phyloP scores from a whole-genome alignment of 805 yeast species.

The Helenozyma baotianmanensis region DNA sequence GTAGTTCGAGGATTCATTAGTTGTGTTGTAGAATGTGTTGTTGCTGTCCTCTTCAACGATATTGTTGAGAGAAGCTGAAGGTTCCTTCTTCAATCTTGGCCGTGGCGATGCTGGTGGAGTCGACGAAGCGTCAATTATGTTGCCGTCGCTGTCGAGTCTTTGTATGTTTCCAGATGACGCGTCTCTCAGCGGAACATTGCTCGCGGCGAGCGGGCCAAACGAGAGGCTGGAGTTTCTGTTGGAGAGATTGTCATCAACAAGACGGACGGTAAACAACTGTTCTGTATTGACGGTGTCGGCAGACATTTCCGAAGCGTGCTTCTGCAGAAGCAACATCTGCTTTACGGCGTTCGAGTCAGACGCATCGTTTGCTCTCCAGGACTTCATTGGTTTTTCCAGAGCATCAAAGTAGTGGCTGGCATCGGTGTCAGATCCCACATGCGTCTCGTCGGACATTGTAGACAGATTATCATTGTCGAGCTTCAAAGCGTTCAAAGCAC shows the following conservation, averaged over 20 bases:
- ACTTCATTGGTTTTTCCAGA: constrained; percentile 34
- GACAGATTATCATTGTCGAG: constrained; percentile 37
- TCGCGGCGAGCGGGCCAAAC: constrained; percentile 8
- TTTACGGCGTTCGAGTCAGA: constrained; percentile 23
- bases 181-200: constrained; percentile 14
- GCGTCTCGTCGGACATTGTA: constrained; percentile 49
- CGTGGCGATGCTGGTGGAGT: constrained; percentile 1
- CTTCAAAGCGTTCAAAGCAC: constrained; percentile 49
- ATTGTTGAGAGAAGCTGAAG: constrained; percentile 8
- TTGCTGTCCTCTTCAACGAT: constrained; percentile 12
- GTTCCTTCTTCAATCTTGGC: constrained; percentile 10
- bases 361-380: constrained; percentile 39
- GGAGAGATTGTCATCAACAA: constrained; percentile 54
- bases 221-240: constrained; percentile 28
- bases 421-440: constrained; percentile 37
- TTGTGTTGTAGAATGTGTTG: constrained; percentile 7
- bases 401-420: constrained; percentile 29
- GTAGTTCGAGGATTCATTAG: constrained; percentile 13
- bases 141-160: constrained; percentile 43
- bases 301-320: constrained; percentile 52
- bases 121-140: constrained; percentile 24
- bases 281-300: constrained; percentile 82
- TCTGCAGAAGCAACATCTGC: constrained; percentile 10
- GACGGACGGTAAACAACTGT: constrained; percentile 71
- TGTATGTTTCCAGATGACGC: constrained; percentile 35